Evolutionary conservation across 2,329 filamentous ascomycete species (phyloP).

Genomic region (Colletotrichum melonis): DNA sequence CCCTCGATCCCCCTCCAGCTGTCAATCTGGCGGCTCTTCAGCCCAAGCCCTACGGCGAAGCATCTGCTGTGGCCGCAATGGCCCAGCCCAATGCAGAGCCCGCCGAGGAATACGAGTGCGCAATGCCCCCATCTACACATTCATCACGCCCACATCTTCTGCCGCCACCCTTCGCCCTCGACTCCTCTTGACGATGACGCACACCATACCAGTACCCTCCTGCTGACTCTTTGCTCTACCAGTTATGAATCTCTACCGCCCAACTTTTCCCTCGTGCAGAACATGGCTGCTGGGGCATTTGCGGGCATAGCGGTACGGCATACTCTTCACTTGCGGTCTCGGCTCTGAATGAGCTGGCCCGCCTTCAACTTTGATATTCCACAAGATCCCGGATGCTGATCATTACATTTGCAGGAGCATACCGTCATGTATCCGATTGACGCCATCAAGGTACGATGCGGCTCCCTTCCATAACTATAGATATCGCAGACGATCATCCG

Average conservation of each 20-base stretch:
- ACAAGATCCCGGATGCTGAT: slow-evolving; percentile 33
- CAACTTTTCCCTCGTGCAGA: slow-evolving; percentile 92
- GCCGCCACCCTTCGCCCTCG: background rate
- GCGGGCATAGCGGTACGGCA: slow-evolving; percentile 88
- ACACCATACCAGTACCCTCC: background rate
- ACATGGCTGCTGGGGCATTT: slow-evolving; percentile 96
- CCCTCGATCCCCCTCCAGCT: slow-evolving; percentile 41
- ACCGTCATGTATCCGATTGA: slow-evolving; percentile 99
- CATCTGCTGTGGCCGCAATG: slow-evolving; percentile 76
- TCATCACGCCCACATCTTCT: background rate
- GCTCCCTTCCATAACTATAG: background rate
- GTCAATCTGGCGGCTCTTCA: slow-evolving; percentile 73
- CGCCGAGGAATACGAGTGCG: slow-evolving; percentile 75
- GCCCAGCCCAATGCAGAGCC: slow-evolving; percentile 74
- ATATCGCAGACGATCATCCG: background rate
- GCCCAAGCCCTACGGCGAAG: slow-evolving; percentile 70
- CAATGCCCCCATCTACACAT: slow-evolving; percentile 13
- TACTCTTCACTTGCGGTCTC: slow-evolving; percentile 1
- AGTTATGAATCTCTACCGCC: slow-evolving; percentile 94
- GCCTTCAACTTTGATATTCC: background rate
- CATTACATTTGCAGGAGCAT: slow-evolving; percentile 76
- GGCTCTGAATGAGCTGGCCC: background rate
- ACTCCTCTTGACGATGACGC: background rate
- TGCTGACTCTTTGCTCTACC: slow-evolving; percentile 35
- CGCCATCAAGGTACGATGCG: slow-evolving; percentile 84